Percentiles rank a stretch among this genome's conserved stretches.
Conservation (phyloP, 2,329 filamentous ascomycete species). For the Aulographum hederae region DNA sequence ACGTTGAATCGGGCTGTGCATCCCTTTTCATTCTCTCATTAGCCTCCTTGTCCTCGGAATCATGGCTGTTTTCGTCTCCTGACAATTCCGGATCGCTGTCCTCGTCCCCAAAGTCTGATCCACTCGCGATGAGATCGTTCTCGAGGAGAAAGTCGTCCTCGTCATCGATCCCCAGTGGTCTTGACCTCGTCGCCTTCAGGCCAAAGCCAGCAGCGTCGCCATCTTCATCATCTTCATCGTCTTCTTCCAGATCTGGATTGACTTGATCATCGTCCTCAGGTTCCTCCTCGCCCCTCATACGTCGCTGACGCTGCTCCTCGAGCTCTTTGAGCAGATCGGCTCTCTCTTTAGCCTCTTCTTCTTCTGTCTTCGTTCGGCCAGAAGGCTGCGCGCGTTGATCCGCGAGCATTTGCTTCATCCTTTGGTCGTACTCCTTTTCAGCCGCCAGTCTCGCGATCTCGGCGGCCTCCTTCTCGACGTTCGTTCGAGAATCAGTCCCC, state of each 20-base stretch:
- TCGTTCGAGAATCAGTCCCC: conserved; percentile 40
- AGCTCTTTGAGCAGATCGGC: conserved; percentile 59
- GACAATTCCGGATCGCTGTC: too few relatives aligned
- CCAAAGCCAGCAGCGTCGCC: conserved; percentile 46
- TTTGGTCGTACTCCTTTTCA: conserved; percentile 78
- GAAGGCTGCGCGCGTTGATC: conserved; percentile 75
- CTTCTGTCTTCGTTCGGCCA: conserved; percentile 77
- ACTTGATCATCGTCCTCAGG: conserved; percentile 41
- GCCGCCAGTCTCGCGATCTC: too few relatives aligned
- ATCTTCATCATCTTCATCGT: conserved; percentile 16
- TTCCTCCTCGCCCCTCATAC: conserved; percentile 75
- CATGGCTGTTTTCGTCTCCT: too few relatives aligned
- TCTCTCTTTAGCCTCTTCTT: conserved; percentile 65
- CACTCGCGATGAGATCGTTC: conserved; percentile 70
- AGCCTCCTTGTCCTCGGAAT: too few relatives aligned
- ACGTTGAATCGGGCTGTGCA: too few relatives aligned
- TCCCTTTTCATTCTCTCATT: conserved; percentile 18
- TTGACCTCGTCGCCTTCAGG: conserved; percentile 33
- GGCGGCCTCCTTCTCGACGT: not conserved
- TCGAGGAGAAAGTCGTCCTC: conserved; percentile 91
- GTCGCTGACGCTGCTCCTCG: conserved; percentile 61
- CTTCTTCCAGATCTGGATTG: too few relatives aligned
- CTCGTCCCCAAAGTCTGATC: conserved; percentile 35
- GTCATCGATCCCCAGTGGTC: conserved; percentile 45
- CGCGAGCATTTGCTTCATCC: conserved; percentile 63